Base-by-base conservation (phyloP, 352 stramenopile genomes). In the Pythium dissimile region DNA sequence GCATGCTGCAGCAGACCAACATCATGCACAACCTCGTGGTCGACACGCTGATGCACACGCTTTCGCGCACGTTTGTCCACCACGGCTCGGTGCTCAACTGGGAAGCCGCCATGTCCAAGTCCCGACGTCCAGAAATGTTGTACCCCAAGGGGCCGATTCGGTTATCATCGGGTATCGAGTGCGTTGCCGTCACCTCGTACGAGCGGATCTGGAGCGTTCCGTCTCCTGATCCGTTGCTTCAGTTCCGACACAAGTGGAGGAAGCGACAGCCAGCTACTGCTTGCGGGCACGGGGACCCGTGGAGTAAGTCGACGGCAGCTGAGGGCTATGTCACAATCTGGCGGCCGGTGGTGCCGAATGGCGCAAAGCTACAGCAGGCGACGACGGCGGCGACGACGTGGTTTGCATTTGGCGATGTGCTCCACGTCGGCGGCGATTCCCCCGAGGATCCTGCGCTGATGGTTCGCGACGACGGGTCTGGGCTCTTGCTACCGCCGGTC, bases 181-280 rank as follows among this genome's bases (percentile, higher is more conserved):
- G 72, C 39, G 59, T 92, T 32, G 69, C 93, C 7, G 77, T 93
- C 28, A 61, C 73, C n/a, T 77, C 80, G 16, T 94, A 88, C 55
- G 86, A 95, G 38, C 80, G 84, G 7, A 47, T 94, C 21, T 95
- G 86, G 84, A 89, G 82, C 54, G 72, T 95, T 13, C 84, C 86
- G n/a, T 71, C 81, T 16, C 69, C 82, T 0, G 84, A 95, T 56
- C 86, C 84, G 10, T 39, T 94, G 27, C 63, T 93, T 12, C 82
- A 87, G 45, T 87, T 88, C 53, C 79, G 82, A 20, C 86, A 87
- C 61, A 91, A 91, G 57, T 95, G 86, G 86, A 65, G 86, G 32
- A 91, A 90, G 23, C 54, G 61, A 9, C 12, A 42, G 7, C 13
- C 35, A 2, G 24, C 41, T 2, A 34, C 69, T n/a, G n/a, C 23